Percentiles rank a stretch among this genome's conserved stretches.
These are phyloP conservation scores for Halteria grandinella DNA, from an alignment of 73 alveolate genomes.

Conservation along the genomic window DNA sequence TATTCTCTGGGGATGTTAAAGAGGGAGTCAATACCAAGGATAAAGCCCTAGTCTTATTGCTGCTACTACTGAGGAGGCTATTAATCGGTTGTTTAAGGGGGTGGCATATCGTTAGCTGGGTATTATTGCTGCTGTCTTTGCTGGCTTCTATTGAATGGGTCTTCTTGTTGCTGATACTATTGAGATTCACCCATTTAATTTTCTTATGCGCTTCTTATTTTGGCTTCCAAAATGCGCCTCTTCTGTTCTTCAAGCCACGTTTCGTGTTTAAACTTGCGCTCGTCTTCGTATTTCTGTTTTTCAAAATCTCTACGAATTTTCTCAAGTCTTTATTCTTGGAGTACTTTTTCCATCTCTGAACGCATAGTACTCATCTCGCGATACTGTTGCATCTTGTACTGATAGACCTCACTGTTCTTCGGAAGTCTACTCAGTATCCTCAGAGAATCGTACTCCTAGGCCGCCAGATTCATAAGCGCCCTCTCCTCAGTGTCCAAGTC, in stretches of 20 bases:
- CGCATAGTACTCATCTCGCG: constrained; percentile 82
- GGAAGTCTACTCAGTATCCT: constrained; percentile 85
- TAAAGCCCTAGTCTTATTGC: too few relatives aligned
- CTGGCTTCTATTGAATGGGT: too few relatives aligned
- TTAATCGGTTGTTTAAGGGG: too few relatives aligned
- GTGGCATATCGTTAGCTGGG: not conserved
- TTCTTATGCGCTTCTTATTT: constrained; percentile 62
- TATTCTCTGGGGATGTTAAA: too few relatives aligned
- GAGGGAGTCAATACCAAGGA: too few relatives aligned
- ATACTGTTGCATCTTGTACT: constrained; percentile 86
- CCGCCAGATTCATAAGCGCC: constrained; percentile 78
- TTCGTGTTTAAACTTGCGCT: constrained; percentile 82
- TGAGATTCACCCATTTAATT: constrained; percentile 15
- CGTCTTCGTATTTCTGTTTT: constrained; percentile 83
- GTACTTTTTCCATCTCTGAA: constrained; percentile 86
- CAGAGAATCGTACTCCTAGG: constrained; percentile 81
- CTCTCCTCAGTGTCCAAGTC: constrained; percentile 88
- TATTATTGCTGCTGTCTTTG: not conserved
- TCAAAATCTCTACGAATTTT: constrained; percentile 87
- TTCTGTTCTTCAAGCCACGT: constrained; percentile 87
- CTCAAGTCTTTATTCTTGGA: constrained; percentile 83
- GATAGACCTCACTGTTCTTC: constrained; percentile 80
- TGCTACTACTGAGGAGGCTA: too few relatives aligned
- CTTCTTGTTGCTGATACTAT: not conserved
- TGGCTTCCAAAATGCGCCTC: constrained; percentile 78